Evolutionary conservation across 2,329 filamentous ascomycete species (phyloP), one percentile per base, ranked within the genome.

Genomic region (Trichophyton verrucosum): DNA sequence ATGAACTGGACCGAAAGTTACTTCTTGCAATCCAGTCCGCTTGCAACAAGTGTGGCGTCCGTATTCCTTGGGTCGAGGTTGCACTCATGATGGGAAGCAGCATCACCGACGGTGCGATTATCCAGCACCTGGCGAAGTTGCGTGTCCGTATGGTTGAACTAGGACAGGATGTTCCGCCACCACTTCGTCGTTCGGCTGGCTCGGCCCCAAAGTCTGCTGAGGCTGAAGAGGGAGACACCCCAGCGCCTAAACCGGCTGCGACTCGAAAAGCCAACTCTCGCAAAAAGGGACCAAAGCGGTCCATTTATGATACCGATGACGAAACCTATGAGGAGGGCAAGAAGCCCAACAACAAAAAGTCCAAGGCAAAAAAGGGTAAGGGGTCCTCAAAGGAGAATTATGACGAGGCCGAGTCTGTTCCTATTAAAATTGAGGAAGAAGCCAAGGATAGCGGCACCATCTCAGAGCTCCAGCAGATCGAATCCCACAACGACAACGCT

Each of bases 121-220:
- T 75, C 1, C 77, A 80, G 63, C 77, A 79, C 59, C 67, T 79
- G 13, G 69, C 75, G 0, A 79, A 80, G 61, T 64, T 79, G 2
- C 75, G 77, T 7, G 57, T 44, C 17, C 70, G 72, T 33, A 70
- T 77, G 62, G 62, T 69, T 7, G 62, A 65, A 2, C 66, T 67
- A 3, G 69, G 69, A 0, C 70, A 74, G 30, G 64, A 63, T 1
- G 73, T 77, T 2, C 76, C 77, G 3, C 75, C 76, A 7, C 68
- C 72, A 20, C 66, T 77, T 5, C 72, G 71, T 59, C 73, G 76
- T 15, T 68, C 67, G 11, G 62, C 64, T 46, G 68, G 46, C 2
- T 27, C 13, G 9, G 11, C 17, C 5, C 27, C 30, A 38, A 46
- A 30, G 15, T 9, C 36, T 20, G 6, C 33, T 44, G 27, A 36